phyloP scores from a whole-genome alignment of 2,329 filamentous ascomycete genomes.

The Periconia sp. region DNA sequence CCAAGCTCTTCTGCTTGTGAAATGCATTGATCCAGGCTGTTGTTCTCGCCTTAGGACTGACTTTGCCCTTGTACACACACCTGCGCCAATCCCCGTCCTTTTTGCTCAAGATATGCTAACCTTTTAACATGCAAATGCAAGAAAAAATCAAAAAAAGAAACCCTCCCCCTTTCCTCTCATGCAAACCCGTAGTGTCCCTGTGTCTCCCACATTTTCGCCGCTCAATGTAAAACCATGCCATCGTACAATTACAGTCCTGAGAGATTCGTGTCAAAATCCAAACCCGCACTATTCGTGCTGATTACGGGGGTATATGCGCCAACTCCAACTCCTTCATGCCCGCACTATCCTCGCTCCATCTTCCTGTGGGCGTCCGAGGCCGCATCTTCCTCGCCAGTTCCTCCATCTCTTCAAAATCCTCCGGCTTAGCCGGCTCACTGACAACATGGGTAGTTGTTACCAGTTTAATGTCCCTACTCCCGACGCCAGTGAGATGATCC shows the following conservation, averaged over 20 bases:
- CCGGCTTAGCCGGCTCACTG: slow-evolving; percentile 39
- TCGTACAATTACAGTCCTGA: not conserved
- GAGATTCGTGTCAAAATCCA: not conserved
- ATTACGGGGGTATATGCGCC: slow-evolving; percentile 1
- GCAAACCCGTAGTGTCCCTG: too few species aligned
- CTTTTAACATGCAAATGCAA: not conserved
- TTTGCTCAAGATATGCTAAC: too few species aligned
- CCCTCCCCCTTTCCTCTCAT: too few species aligned
- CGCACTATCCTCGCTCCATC: slow-evolving; percentile 42
- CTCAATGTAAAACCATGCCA: slow-evolving; percentile 2
- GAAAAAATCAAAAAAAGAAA: too few species aligned
- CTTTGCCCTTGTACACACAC: too few species aligned
- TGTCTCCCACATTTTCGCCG: not conserved
- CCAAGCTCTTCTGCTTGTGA: too few species aligned
- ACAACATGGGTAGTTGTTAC: slow-evolving; percentile 42
- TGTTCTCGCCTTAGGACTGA: too few species aligned
- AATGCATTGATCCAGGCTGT: too few species aligned
- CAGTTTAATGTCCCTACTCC: slow-evolving; percentile 40
- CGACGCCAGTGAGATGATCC: slow-evolving; percentile 31
- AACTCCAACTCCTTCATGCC: slow-evolving; percentile 4
- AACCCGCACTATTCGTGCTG: not conserved
- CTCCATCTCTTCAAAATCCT: slow-evolving; percentile 42
- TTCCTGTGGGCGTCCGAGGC: slow-evolving; percentile 32
- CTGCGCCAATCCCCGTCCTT: too few species aligned
- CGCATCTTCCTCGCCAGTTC: slow-evolving; percentile 27